phyloP scores from a whole-genome alignment of 768 basidiomycete genomes.

The Trametes cinnabarina region DNA sequence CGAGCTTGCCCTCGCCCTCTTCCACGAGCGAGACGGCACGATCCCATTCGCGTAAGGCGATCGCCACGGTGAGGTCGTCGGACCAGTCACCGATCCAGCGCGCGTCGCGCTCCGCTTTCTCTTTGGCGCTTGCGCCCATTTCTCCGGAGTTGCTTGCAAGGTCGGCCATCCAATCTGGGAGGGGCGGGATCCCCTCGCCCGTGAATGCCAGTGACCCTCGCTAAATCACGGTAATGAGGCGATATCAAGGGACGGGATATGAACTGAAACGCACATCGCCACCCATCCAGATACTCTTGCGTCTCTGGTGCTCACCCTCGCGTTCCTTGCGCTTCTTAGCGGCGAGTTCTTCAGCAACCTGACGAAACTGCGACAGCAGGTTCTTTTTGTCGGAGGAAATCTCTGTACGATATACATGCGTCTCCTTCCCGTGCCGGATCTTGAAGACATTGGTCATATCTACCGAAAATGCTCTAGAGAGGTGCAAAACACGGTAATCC shows the following conservation, averaged over 20 bases:
- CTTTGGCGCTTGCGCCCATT: constrained; percentile 56
- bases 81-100: constrained; percentile 90
- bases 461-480: too few species aligned
- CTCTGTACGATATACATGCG: constrained; percentile 90
- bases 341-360: constrained; percentile 88
- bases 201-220: constrained; percentile 34
- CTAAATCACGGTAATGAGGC: constrained; percentile 22
- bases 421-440: constrained; percentile 89
- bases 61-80: constrained; percentile 88
- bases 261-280: constrained; percentile 37
- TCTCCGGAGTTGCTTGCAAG: constrained; percentile 57
- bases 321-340: constrained; percentile 89
- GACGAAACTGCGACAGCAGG: constrained; percentile 81
- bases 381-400: constrained; percentile 79
- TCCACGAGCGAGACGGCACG: constrained; percentile 84
- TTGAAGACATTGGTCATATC: constrained; percentile 97
- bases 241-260: too few species aligned
- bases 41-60: constrained; percentile 86
- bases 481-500: too few species aligned
- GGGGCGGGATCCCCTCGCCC: constrained; percentile 45
- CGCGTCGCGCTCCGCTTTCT: constrained; percentile 75
- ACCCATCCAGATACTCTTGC: constrained; percentile 68
- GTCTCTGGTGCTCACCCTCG: constrained; percentile 87
- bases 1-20: constrained; percentile 66
- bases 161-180: constrained; percentile 79